Percentiles rank a stretch among this genome's conserved stretches.
Conservation (phyloP, 139 green algal genomes). For the Tetradesmus lagerheimii region DNA sequence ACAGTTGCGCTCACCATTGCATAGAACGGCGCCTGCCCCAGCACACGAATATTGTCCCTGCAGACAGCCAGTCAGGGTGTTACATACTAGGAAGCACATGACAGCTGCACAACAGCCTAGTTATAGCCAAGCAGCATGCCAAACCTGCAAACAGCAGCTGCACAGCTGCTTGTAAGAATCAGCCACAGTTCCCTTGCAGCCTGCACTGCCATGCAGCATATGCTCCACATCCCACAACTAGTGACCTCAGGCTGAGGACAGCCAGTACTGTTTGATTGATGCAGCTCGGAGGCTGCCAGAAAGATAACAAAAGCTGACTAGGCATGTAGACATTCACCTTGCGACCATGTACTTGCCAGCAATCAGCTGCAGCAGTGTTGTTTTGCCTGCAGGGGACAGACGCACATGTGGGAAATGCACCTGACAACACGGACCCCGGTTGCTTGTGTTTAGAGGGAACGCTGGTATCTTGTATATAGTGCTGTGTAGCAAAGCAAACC, state of each 20-base stretch:
- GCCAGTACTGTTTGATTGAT: too few relatives aligned
- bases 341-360: conserved; percentile 98
- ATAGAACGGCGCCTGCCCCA: conserved; percentile 95
- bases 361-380: conserved; percentile 91
- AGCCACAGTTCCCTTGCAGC: too few relatives aligned
- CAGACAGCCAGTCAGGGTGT: neutral
- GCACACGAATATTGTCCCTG: conserved; percentile 77
- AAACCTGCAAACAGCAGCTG: too few relatives aligned
- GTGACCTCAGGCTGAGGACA: too few relatives aligned
- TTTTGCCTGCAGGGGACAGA: conserved; percentile 76
- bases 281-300: too few relatives aligned
- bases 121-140: too few relatives aligned
- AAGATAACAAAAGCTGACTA: neutral
- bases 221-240: conserved; percentile 20
- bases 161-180: too few relatives aligned
- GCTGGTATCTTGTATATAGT: neutral
- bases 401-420: neutral
- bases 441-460: neutral
- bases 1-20: conserved; percentile 73
- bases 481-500: too few relatives aligned
- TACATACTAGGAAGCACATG: neutral
- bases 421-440: neutral
- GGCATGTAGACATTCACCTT: neutral
- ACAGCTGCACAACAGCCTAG: too few relatives aligned
- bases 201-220: too few relatives aligned